Evolutionary conservation across 1,284 basidiomycete genomes (phyloP), one percentile per base, ranked within the genome.

Genomic region (Ceratobasidium theobromae): DNA sequence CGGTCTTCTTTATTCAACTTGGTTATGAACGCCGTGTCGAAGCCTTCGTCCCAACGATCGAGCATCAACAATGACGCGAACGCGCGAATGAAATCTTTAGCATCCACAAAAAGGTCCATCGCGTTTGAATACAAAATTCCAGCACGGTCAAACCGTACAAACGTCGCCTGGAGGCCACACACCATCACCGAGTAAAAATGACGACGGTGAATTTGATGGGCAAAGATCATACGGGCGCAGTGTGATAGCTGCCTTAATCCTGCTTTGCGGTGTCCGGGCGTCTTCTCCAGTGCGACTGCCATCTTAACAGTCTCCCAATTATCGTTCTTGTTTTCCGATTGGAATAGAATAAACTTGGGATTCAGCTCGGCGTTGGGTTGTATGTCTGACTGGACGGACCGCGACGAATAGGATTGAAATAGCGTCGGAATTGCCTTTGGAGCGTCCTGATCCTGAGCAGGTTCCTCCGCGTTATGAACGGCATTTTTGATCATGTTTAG

Each of bases 131-230:
- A 64, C 16, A 64, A 18, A n/a, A 64, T 38, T 5, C 58, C 58
- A n/a, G 58, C 48, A 6, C 58, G 46, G 35, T 64, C 58, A 28
- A 64, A 64, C 16, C 46, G 58, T 0, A 52, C 58, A 64, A 52
- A 64, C 11, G 58, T 64, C 1, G 48, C 58, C 14, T 64, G 35
- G 25, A 49, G n/a, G 2, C 58, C 58, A 32, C 58, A 64, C 1
- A 64, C 16, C 6, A 45, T 49, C 11, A 64, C 48, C 25, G 32
- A n/a, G 32, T 52, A 64, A 23, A 64, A n/a, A 14, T 64, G 58
- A 1, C 48, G 35, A 5, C 58, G 58, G n/a, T 64, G 48, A 11
- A 64, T 16, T 21, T 64, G 58, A 16, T 64, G 35, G 2, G 46
- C 23, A 30, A 64, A 64, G n/a, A 41, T 30, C 2, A 35, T 38